Evolutionary conservation across 2,329 filamentous ascomycete species (phyloP).

Genomic region (Microdochium bolleyi): DNA sequence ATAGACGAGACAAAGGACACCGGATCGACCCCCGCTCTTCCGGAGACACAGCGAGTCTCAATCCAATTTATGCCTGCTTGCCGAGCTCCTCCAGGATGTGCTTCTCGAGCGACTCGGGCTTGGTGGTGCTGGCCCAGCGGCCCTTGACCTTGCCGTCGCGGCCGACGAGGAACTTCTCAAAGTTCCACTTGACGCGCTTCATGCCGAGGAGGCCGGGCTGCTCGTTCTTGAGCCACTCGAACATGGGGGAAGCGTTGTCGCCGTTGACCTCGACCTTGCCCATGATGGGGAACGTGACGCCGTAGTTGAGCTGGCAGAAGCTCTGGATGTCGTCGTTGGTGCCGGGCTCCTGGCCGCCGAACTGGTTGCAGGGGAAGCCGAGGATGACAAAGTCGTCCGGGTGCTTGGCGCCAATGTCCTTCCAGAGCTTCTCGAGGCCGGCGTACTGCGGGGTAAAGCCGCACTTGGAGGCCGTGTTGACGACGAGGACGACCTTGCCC

Average conservation of each 20-base stretch:
- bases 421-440: constrained; percentile 86
- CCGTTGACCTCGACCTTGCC: constrained; percentile 95
- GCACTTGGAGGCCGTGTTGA: constrained; percentile 98
- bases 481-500: constrained; percentile 89
- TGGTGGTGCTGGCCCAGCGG: constrained; percentile 81
- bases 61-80: constrained; percentile 32
- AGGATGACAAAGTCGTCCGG: constrained; percentile 75
- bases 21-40: background rate
- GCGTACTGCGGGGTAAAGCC: constrained; percentile 96
- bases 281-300: constrained; percentile 84
- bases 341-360: constrained; percentile 83
- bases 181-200: constrained; percentile 98
- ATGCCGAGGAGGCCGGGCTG: constrained; percentile 80
- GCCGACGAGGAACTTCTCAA: constrained; percentile 94
- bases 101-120: constrained; percentile 73
- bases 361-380: constrained; percentile 98
- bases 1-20: no score
- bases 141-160: constrained; percentile 78
- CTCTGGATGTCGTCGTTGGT: constrained; percentile 70
- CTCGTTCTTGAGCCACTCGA: constrained; percentile 63
- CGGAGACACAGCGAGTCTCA: no score
- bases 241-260: constrained; percentile 69
- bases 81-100: constrained; percentile 68
- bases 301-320: constrained; percentile 91
- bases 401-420: constrained; percentile 61